Evolutionary conservation across 192 early-diverging fungal species (phyloP).

Genomic region (Umbelopsis isabellina): DNA sequence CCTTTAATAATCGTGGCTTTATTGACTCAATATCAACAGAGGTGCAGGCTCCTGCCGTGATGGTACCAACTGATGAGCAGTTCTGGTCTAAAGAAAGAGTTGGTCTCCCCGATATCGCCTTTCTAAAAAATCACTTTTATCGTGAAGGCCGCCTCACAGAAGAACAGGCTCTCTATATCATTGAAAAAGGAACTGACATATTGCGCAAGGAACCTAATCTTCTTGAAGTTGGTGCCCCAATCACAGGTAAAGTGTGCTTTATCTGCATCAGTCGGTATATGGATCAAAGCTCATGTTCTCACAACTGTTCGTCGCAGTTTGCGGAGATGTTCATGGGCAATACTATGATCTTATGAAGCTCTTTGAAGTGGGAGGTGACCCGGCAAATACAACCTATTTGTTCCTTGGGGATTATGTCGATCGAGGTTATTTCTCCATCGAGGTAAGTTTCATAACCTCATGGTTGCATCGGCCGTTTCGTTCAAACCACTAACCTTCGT

Average conservation of each 20-base stretch:
- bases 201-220: conserved; percentile 83
- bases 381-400: conserved; percentile 86
- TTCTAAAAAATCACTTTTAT: conserved; percentile 91
- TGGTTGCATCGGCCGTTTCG: background rate
- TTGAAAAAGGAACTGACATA: conserved; percentile 80
- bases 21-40: conserved; percentile 35
- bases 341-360: conserved; percentile 98
- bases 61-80: conserved; percentile 51
- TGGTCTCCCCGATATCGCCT: conserved; percentile 76
- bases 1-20: conserved; percentile 25
- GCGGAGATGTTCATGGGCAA: conserved; percentile 98
- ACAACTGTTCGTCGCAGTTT: conserved; percentile 59
- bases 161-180: conserved; percentile 88
- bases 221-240: conserved; percentile 86
- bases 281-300: background rate
- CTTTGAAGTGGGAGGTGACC: conserved; percentile 96
- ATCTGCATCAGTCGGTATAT: background rate
- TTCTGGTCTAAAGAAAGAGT: conserved; percentile 60
- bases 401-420: conserved; percentile 98
- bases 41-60: conserved; percentile 57
- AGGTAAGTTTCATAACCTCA: conserved; percentile 52
- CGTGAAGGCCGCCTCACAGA: conserved; percentile 90
- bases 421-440: conserved; percentile 96
- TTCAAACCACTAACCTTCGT: background rate
- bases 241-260: conserved; percentile 70